Base-by-base conservation (phyloP, 495 filamentous ascomycete species). In the Trichoderma reesei region DNA sequence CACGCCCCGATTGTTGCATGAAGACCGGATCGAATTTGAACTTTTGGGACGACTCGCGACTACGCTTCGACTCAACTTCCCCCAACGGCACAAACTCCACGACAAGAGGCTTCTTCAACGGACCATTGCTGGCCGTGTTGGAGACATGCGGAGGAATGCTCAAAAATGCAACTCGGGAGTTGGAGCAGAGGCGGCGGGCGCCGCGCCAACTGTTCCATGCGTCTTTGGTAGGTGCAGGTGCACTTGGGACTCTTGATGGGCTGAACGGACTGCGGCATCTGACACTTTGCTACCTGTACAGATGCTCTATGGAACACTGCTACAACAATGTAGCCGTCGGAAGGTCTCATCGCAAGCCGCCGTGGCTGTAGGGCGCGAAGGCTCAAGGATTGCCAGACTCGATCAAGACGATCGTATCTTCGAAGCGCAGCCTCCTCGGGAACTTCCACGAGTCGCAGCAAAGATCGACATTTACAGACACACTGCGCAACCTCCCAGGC, bases 141-240 rank as follows among this genome's bases (percentile, higher is more conserved):
- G 51, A 56, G 51, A 56, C 18, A 56, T 56, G 51, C 33, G 51
- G 51, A 56, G 51, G 51, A 56, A 56, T 56, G 51, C 51, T 56
- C 51, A 56, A 26, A 56, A 56, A 56, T 56, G 51, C 51, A 56
- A 56, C 51, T 33, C 51, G 51, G 51, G 26, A 56, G 51, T 56
- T 56, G 51, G 51, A 56, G 51, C 51, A 31, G 34, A 56, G 51
- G 26, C 51, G 51, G 51, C 51, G 9, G 26, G 51, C 5, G 51
- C 51, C 26, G 51, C 26, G 51, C 51, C 51, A 56, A 56, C 26
- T 56, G 51, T 56, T 56, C 51, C 51, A 56, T 33, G 6, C 51
- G 34, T 56, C 51, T 56, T 34, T 56, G 51, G 51, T 56, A 56
- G 51, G 51, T 36, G 5, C 9, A 56, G 51, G 51, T 36, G 5